A percentile compares a stretch with the other conserved stretches of the same genome.
Evolutionary conservation across 2,329 filamentous ascomycete species (phyloP).

Genomic region (Aspergillus persii): DNA sequence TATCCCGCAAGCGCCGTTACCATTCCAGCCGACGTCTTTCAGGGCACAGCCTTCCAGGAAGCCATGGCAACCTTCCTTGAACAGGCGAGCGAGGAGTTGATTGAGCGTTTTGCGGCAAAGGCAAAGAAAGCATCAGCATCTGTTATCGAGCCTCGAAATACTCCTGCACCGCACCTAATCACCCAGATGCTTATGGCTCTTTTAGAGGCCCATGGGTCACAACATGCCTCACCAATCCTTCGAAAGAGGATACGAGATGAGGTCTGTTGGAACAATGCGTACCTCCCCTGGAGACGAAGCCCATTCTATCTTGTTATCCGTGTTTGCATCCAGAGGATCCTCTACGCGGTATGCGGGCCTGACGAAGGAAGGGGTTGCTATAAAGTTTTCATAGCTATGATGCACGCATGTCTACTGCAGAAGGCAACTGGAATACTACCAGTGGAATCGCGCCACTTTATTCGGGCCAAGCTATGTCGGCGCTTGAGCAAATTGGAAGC

Average conservation of each 20-base stretch:
- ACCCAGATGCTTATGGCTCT: constrained; percentile 1
- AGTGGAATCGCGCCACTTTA: neutral
- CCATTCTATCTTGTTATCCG: constrained; percentile 5
- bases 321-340: neutral
- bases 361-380: neutral
- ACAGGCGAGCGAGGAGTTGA: neutral
- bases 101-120: neutral
- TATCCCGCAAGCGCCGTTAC: neutral
- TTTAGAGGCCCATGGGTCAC: neutral
- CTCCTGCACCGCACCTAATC: neutral
- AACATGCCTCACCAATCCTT: neutral
- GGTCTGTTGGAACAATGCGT: constrained; percentile 1
- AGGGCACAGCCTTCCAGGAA: neutral
- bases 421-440: neutral
- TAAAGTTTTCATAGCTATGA: neutral
- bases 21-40: neutral
- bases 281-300: constrained; percentile 1
- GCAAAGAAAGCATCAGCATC: neutral
- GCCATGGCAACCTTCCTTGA: neutral
- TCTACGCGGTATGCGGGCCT: neutral
- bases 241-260: constrained; percentile 2
- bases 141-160: neutral
- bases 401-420: neutral
- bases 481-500: neutral
- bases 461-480: neutral